Base-by-base conservation (phyloP, 345 rosid genomes). In the Camelina sativa region DNA sequence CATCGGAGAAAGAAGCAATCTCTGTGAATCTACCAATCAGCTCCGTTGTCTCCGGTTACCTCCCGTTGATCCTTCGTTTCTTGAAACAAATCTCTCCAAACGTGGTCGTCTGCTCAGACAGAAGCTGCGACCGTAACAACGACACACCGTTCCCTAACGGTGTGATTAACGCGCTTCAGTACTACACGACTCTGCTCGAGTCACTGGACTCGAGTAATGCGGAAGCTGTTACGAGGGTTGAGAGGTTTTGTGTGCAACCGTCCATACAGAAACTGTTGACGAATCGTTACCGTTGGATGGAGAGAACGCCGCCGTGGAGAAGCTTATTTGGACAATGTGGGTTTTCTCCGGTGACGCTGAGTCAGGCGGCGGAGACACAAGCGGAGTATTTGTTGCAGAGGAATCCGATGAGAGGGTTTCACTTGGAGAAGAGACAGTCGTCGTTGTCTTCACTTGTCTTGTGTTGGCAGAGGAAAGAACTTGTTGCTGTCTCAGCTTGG, bases 401-500 rank as follows among this genome's bases (percentile, higher is more conserved):
- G 78, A 85, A 82, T 69, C 86, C 79, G 15, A 84, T 75, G 57
- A 80, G 86, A 78, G 98, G 98, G 43, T 91, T 91, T 76, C 91
- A 87, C 37, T 84, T 91, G 46, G 98, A 91, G 84, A 93, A 91
- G 87, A 84, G 83, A 58, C 92, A 88, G 66, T 81, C 56, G 1
- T 56, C 68, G 57, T 80, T 13, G 28, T 20, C 80, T 64, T 71
- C 80, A 8, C 97, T 93, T 20, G 89, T 86, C 62, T 89, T 93
- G 35, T 91, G 84, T 75, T 93, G 98, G 98, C 93, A 89, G 73
- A 83, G 84, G 62, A 79, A 85, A 63, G 98, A 93, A 76, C 91
- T 93, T 64, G 83, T 91, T 13, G 79, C 90, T 41, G 90, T 85
- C 69, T 89, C 96, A 7, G 97, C 96, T 40, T 93, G 98, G 98